phyloP scores from a whole-genome alignment of 495 filamentous ascomycete species.

The Pseudotulostoma volvatum region DNA sequence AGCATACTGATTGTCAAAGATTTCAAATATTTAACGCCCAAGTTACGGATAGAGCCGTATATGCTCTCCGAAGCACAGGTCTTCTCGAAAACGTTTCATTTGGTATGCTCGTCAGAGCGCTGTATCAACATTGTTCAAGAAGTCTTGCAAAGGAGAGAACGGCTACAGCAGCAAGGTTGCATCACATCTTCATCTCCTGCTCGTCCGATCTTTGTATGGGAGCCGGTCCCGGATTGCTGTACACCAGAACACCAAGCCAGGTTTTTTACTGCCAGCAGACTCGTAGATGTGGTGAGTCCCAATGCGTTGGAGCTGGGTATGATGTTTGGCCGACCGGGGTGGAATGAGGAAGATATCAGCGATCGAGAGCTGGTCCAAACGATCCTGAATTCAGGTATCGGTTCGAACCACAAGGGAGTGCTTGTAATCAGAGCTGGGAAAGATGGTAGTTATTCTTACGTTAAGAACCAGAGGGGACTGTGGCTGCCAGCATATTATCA shows the following conservation, averaged over 20 bases:
- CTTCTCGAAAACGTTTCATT: slow-evolving; percentile 61
- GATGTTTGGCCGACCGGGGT: slow-evolving; percentile 53
- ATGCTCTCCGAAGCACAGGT: slow-evolving; percentile 43
- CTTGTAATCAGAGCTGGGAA: slow-evolving; percentile 41
- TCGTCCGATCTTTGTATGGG: slow-evolving; percentile 75
- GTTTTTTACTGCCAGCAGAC: slow-evolving; percentile 50
- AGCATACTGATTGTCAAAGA: slow-evolving; percentile 36
- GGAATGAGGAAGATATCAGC: slow-evolving; percentile 27
- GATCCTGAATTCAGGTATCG: slow-evolving; percentile 39
- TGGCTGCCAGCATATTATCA: slow-evolving; percentile 44
- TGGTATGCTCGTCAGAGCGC: slow-evolving; percentile 69
- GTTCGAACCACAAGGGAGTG: slow-evolving; percentile 24
- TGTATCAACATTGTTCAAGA: slow-evolving; percentile 54
- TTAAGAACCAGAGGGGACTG: slow-evolving; percentile 14
- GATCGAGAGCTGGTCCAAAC: slow-evolving; percentile 35
- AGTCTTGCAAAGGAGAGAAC: slow-evolving; percentile 35
- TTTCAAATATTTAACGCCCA: slow-evolving; percentile 80
- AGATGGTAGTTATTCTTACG: slow-evolving; percentile 40
- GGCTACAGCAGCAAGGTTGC: slow-evolving; percentile 14
- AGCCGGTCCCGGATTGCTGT: slow-evolving; percentile 83
- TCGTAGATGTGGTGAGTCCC: slow-evolving; percentile 73
- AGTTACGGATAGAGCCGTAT: slow-evolving; percentile 52
- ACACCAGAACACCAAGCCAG: slow-evolving; percentile 55
- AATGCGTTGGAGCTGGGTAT: slow-evolving; percentile 74
- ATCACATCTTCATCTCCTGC: slow-evolving; percentile 11